Percentiles rank a stretch among this genome's conserved stretches.
These are phyloP conservation scores for Leccinum truebloodii DNA, from an alignment of 768 basidiomycete species.

Conservation along the genomic window DNA sequence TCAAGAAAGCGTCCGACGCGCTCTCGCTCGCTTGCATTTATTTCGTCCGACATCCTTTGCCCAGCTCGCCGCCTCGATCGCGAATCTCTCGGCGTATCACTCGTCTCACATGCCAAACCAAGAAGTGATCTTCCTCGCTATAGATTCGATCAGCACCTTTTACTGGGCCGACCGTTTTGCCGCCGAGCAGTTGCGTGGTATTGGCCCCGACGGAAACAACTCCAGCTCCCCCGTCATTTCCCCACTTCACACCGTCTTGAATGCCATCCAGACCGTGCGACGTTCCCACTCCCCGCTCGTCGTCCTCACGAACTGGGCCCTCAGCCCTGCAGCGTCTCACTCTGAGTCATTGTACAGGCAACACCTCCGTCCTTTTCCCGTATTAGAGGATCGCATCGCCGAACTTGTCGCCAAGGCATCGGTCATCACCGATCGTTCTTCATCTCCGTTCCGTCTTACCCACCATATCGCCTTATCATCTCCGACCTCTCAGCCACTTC, in stretches of 20 bases:
- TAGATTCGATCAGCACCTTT: conserved; percentile 78
- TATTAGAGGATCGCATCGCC: conserved; percentile 16
- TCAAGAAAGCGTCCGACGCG: conserved; percentile 35
- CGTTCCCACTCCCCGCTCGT: conserved; percentile 50
- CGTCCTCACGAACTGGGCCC: conserved; percentile 65
- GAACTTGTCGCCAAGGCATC: conserved; percentile 17
- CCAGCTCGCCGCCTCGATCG: conserved; percentile 70
- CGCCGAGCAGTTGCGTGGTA: conserved; percentile 50
- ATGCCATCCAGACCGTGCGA: conserved; percentile 50
- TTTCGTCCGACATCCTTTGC: conserved; percentile 67
- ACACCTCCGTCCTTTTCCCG: conserved; percentile 51
- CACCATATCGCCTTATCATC: conserved; percentile 42
- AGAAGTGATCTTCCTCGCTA: conserved; percentile 64
- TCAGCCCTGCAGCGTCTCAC: conserved; percentile 33
- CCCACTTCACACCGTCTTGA: conserved; percentile 48
- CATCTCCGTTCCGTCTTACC: conserved; percentile 35
- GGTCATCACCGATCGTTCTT: conserved; percentile 12
- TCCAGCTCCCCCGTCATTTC: conserved; percentile 15
- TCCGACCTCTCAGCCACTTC: conserved; percentile 16
- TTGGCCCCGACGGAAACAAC: conserved; percentile 11
- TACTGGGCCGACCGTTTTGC: conserved; percentile 77
- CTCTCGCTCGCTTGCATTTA: conserved; percentile 60
- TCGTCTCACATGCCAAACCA: conserved; percentile 44
- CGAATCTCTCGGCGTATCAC: conserved; percentile 57
- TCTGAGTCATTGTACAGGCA: conserved; percentile 44